Base-by-base conservation (phyloP, 768 basidiomycete genomes). In the Trametes meyenii region DNA sequence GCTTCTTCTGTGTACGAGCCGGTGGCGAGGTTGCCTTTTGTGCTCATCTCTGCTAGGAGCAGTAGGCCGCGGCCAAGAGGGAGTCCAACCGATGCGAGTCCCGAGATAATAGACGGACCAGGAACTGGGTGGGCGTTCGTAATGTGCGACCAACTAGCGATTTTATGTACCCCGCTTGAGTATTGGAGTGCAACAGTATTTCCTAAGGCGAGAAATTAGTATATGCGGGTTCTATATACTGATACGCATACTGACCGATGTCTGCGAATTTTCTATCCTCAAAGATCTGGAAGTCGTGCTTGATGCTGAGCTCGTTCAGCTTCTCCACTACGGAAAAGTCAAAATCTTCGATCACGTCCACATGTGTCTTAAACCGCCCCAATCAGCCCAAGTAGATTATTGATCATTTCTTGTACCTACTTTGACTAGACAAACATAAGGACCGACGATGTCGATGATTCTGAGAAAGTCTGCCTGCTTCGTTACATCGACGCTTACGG, bases 211-310 rank as follows among this genome's bases (percentile, higher is more conserved):
- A 50, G 62, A 45, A 59, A 5, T 33, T 29, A 35, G 17, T 40
- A 23, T 16, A 46, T 6, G 19, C 2, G 50, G 13, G 7, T 36
- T 16, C 23, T 12, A 45, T n/a, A n/a, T n/a, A n/a, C n/a, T n/a
- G n/a, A n/a, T n/a, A n/a, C n/a, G n/a, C n/a, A 14, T 36, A 67
- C 83, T 69, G 64, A 95, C 96, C 96, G 54, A 99, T 98, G 74
- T 99, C 97, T 4, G 97, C 96, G 69, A 99, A 99, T 75, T 99
- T 99, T 66, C 97, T 82, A 78, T 99, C 97, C 77, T 98, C 97
- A 68, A 98, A 99, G 68, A 98, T 95, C 54, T 96, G 74, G 77
- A 98, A 99, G 70, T 97, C 93, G 64, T 97, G 86, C 72, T 90
- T 88, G 48, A 75, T 70, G 70, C 89, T 87, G 7, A 98, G 84